Evolutionary conservation across 2,329 filamentous ascomycete genomes (phyloP).

Genomic region (Alternaria consortialis): DNA sequence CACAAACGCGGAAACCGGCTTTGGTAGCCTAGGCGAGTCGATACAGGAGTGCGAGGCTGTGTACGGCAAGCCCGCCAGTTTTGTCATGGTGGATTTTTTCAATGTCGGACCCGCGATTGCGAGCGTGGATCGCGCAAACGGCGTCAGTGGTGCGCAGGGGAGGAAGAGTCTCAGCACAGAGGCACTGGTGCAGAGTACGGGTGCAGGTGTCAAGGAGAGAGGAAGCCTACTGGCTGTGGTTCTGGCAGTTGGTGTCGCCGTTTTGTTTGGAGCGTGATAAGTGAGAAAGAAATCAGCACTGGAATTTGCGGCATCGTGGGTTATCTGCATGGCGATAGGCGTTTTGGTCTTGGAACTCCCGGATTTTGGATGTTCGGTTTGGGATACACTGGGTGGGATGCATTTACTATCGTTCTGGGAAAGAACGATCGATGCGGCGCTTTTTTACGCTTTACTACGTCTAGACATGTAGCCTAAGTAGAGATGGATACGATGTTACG

Average conservation of each 20-base stretch:
- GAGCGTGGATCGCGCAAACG: conserved; percentile 76
- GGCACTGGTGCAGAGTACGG: conserved; percentile 25
- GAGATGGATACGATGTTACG: not conserved
- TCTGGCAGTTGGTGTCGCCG: conserved; percentile 40
- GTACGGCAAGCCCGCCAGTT: conserved; percentile 74
- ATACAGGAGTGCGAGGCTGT: conserved; percentile 58
- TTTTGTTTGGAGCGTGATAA: conserved; percentile 37
- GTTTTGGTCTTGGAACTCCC: not conserved
- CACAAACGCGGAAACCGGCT: conserved; percentile 71
- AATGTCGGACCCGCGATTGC: conserved; percentile 74
- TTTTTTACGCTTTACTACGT: not conserved
- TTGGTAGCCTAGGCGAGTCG: conserved; percentile 60
- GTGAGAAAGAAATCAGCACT: not conserved
- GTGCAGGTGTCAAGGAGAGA: conserved; percentile 24
- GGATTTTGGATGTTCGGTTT: not conserved
- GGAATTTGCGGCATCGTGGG: conserved; percentile 21
- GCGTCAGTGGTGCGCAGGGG: conserved; percentile 51
- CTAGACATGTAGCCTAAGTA: conserved; percentile 3
- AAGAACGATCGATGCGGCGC: not conserved
- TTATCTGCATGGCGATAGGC: conserved; percentile 14
- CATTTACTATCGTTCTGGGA: not conserved
- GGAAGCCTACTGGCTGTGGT: conserved; percentile 42
- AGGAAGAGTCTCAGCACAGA: conserved; percentile 35
- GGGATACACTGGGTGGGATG: not conserved
- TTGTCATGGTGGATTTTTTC: conserved; percentile 82